These are phyloP conservation scores for Tetrahymena elliotti DNA, from an alignment of 73 alveolate genomes.

Conservation along the genomic window DNA sequence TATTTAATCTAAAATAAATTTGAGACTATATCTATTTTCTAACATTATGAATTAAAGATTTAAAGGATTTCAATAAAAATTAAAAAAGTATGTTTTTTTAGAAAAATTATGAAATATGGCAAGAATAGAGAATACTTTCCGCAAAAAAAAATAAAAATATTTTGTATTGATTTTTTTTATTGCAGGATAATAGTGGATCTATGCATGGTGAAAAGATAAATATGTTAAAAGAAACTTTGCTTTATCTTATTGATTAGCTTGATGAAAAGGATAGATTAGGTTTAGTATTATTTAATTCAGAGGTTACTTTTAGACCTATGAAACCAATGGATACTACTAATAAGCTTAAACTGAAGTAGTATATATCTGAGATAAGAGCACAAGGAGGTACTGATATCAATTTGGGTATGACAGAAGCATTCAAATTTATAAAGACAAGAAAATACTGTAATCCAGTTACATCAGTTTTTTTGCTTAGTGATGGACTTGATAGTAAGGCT, in stretches of 20 bases:
- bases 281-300: neutral
- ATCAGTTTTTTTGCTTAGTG: conserved; percentile 12
- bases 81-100: too few relatives aligned
- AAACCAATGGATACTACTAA: neutral
- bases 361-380: neutral
- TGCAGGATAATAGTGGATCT: conserved; percentile 28
- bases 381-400: conserved; percentile 19
- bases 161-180: neutral
- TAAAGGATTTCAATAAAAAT: too few relatives aligned
- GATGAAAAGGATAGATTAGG: conserved; percentile 11
- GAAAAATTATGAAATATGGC: too few relatives aligned
- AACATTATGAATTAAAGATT: too few relatives aligned
- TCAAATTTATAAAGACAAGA: conserved; percentile 8
- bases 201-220: conserved; percentile 29
- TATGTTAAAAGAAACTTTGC: conserved; percentile 7
- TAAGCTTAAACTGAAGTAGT: neutral
- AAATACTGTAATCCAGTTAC: conserved; percentile 32
- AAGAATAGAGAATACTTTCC: too few relatives aligned
- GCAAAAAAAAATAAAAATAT: neutral
- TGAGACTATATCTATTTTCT: too few relatives aligned
- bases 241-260: neutral
- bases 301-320: neutral
- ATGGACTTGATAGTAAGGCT: conserved; percentile 37
- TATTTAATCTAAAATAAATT: too few relatives aligned
- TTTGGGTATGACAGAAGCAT: conserved; percentile 15